Evolutionary conservation across 2,329 filamentous ascomycete genomes (phyloP).

Genomic region (Ceratocystis albifundus): DNA sequence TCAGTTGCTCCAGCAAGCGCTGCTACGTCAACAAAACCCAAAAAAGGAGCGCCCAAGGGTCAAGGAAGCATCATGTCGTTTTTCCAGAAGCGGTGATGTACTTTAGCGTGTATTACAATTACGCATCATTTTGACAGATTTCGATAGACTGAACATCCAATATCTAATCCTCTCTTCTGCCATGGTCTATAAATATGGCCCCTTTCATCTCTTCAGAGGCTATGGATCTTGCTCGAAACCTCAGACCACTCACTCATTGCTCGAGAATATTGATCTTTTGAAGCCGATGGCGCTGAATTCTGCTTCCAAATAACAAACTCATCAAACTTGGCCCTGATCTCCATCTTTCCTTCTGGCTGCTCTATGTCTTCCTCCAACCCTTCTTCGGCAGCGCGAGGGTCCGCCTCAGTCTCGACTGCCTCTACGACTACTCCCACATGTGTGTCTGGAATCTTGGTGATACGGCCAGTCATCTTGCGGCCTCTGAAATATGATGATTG

Average conservation of each 20-base stretch:
- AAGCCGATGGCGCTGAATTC: constrained; percentile 45
- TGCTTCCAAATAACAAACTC: constrained; percentile 76
- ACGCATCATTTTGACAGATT: background rate
- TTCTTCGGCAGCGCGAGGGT: background rate
- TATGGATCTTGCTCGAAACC: constrained; percentile 47
- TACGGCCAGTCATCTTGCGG: constrained; percentile 60
- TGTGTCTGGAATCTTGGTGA: constrained; percentile 54
- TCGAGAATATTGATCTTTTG: constrained; percentile 60
- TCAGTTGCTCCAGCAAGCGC: constrained; percentile 34
- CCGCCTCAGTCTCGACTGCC: constrained; percentile 32
- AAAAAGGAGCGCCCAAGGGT: constrained; percentile 47
- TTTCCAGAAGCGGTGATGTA: constrained; percentile 62
- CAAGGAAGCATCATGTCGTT: constrained; percentile 88
- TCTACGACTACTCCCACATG: constrained; percentile 56
- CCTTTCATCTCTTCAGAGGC: background rate
- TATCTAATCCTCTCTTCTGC: background rate
- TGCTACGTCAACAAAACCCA: constrained; percentile 39
- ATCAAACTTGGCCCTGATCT: constrained; percentile 58
- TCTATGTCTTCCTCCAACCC: constrained; percentile 32
- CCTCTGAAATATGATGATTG: constrained; percentile 63
- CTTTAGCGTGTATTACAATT: background rate
- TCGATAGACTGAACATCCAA: background rate
- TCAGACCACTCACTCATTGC: constrained; percentile 70
- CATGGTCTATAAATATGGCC: constrained; percentile 31
- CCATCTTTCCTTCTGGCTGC: constrained; percentile 45